Percentiles rank a stretch among this genome's conserved stretches.
Evolutionary conservation across 257 asterid genomes (phyloP).

Genomic region (Nicotiana sylvestris): DNA sequence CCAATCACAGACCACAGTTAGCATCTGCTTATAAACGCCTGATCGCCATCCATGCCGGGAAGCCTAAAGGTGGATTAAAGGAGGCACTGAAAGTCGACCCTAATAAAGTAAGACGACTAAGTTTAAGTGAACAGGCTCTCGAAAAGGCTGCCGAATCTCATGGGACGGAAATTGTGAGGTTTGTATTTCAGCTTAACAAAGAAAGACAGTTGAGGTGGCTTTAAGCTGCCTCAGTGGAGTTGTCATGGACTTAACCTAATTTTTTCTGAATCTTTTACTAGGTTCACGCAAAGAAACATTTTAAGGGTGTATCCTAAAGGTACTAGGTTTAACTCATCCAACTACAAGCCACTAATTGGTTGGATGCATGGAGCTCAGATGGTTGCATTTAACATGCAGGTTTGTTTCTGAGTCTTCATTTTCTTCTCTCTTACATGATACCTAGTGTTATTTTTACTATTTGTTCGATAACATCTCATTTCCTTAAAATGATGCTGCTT

Average conservation of each 20-base stretch:
- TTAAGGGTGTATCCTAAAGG: slow-evolving; percentile 86
- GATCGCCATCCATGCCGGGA: slow-evolving; percentile 90
- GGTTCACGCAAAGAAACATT: slow-evolving; percentile 79
- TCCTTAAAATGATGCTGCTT: not conserved
- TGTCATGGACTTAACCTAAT: slow-evolving; percentile 11
- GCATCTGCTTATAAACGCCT: slow-evolving; percentile 60
- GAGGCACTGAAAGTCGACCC: slow-evolving; percentile 69
- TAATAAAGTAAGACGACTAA: slow-evolving; percentile 78
- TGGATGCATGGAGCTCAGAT: slow-evolving; percentile 97
- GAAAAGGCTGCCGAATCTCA: slow-evolving; percentile 64
- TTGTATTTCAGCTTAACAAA: not conserved
- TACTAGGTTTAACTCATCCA: slow-evolving; percentile 71
- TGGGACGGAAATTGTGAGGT: slow-evolving; percentile 78
- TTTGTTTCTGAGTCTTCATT: slow-evolving; percentile 18
- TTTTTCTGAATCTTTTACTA: slow-evolving; percentile 16
- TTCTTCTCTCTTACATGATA: not conserved
- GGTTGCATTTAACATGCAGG: slow-evolving; percentile 97
- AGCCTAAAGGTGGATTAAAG: slow-evolving; percentile 70
- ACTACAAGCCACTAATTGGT: slow-evolving; percentile 73
- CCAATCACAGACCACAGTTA: slow-evolving; percentile 28
- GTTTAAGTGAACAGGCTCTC: slow-evolving; percentile 90
- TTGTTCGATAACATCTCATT: not conserved
- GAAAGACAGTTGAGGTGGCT: not conserved
- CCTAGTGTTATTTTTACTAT: not conserved
- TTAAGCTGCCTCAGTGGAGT: not conserved